These are phyloP conservation scores for Podaxis sp. DNA, from an alignment of 768 basidiomycete genomes.

Conservation along the genomic window DNA sequence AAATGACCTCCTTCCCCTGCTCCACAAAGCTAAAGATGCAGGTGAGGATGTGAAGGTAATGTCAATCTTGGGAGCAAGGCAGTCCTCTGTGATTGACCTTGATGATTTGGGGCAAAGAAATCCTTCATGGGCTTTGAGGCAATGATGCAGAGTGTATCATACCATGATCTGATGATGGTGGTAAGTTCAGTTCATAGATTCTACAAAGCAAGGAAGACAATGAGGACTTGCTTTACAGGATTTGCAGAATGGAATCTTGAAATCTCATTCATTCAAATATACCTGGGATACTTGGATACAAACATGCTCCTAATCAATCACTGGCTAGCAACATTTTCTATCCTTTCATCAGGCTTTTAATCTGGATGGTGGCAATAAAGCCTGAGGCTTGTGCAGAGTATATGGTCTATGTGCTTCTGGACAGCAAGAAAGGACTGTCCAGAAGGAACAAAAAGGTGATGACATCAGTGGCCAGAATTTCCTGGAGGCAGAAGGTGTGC, in stretches of 20 bases:
- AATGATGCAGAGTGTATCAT: conserved; percentile 20
- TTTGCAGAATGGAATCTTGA: conserved; percentile 29
- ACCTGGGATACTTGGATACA: conserved; percentile 37
- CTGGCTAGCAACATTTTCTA: conserved; percentile 22
- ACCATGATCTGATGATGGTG: conserved; percentile 35
- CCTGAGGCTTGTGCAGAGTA: conserved; percentile 29
- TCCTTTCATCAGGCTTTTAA: conserved; percentile 21
- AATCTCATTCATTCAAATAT: conserved; percentile 34
- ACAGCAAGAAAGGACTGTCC: conserved; percentile 21
- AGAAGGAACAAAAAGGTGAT: conserved; percentile 29
- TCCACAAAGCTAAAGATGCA: too few relatives aligned
- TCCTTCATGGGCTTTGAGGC: conserved; percentile 23
- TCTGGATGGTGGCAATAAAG: conserved; percentile 9
- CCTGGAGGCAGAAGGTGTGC: conserved; percentile 29
- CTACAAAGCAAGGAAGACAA: conserved; percentile 41
- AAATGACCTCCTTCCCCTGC: too few relatives aligned
- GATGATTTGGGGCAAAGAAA: conserved; percentile 44
- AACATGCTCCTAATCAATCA: conserved; percentile 13
- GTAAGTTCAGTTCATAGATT: conserved; percentile 16
- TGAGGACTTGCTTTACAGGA: conserved; percentile 24
- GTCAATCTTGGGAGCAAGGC: conserved; percentile 34
- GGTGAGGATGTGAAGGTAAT: conserved; percentile 49
- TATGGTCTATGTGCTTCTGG: conserved; percentile 28
- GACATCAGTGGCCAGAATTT: conserved; percentile 28
- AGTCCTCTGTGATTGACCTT: conserved; percentile 32